Base-by-base conservation (phyloP, 1,284 basidiomycete genomes). In the Boletus sp. region DNA sequence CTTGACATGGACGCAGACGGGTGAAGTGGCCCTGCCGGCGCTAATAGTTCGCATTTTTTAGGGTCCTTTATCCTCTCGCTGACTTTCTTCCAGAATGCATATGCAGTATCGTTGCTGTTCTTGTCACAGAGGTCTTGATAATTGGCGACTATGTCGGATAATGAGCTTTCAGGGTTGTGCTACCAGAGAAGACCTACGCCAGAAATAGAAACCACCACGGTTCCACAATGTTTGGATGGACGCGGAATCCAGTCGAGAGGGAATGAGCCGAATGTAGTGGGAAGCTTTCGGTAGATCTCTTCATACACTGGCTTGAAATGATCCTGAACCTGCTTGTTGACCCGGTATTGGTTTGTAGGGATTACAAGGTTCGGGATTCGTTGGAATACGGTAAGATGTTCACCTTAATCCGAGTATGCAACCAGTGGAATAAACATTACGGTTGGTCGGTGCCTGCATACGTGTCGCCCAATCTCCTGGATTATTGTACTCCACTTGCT, bases 401-500 rank as follows among this genome's bases (percentile, higher is more conserved):
- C 4, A 1, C 47, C 56, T 51, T 57, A 29, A n/a, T 32, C 4
- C 41, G 5, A 17, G 3, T 23, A 10, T 5, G 2, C 8, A 8
- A 20, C 46, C 6, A 55, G 26, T 29, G 2, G 3, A 19, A 7
- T 9, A 13, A 17, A 3, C 3, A 3, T 29, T 8, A 26, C 0
- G 7, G 16, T 19, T 13, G 2, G 5, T 7, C 5, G 33, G 12
- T 19, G 2, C 14, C 5, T 23, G 19, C 55, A 9, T 47, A 57
- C 58, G 8, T 52, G 46, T 29, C 0, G 20, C 5, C 56, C 56
- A 8, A 58, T 44, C 10, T 46, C 58, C 44, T 56, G 53, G 14
- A 46, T 54, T 1, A 44, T 26, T 56, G 58, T 3, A 58, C 52
- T 1, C 51, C 57, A 27, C 55, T 58, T 9, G 52, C 44, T n/a